Conservation (phyloP, 108 stramenopile species). For the Skeletonema potamos region DNA sequence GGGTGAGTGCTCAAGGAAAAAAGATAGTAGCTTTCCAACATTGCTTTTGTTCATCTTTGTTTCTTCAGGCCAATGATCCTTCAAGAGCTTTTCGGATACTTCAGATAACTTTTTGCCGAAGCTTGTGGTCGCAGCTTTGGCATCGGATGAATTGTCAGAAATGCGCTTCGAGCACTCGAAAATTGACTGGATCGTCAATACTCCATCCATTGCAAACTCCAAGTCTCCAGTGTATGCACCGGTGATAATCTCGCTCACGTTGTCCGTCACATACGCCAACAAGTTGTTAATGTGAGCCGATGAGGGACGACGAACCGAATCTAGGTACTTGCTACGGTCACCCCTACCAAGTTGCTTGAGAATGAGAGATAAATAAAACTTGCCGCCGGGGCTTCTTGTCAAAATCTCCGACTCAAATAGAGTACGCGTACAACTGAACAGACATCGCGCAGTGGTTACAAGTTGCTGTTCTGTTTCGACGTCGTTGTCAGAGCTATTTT, state of each 20-base stretch:
- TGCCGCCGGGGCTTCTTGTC: conserved; percentile 25
- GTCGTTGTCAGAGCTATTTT: conserved; percentile 17
- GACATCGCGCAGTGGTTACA: conserved; percentile 16
- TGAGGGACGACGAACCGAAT: conserved; percentile 5
- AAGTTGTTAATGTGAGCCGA: conserved; percentile 6
- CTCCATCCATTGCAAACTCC: conserved; percentile 53
- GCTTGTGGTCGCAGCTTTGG: not conserved
- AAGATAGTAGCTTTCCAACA: conserved; percentile 46
- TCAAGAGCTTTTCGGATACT: conserved; percentile 29
- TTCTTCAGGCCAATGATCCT: conserved; percentile 38
- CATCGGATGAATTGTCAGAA: not conserved
- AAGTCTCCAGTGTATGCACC: conserved; percentile 43
- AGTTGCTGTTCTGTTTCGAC: conserved; percentile 11
- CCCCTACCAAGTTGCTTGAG: conserved; percentile 42
- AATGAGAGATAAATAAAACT: conserved; percentile 20
- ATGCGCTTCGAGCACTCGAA: conserved; percentile 32
- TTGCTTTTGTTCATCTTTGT: conserved; percentile 48
- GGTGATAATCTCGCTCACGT: conserved; percentile 31
- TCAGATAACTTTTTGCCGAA: conserved; percentile 32
- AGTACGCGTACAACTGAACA: conserved; percentile 33
- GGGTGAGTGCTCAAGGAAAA: conserved; percentile 39
- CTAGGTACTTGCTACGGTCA: conserved; percentile 4
- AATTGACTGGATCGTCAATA: conserved; percentile 37
- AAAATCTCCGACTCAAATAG: conserved; percentile 36
- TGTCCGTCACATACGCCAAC: conserved; percentile 19